These are phyloP conservation scores for Ceratobasidium sp. DNA, from an alignment of 1,284 basidiomycete genomes.

Conservation along the genomic window DNA sequence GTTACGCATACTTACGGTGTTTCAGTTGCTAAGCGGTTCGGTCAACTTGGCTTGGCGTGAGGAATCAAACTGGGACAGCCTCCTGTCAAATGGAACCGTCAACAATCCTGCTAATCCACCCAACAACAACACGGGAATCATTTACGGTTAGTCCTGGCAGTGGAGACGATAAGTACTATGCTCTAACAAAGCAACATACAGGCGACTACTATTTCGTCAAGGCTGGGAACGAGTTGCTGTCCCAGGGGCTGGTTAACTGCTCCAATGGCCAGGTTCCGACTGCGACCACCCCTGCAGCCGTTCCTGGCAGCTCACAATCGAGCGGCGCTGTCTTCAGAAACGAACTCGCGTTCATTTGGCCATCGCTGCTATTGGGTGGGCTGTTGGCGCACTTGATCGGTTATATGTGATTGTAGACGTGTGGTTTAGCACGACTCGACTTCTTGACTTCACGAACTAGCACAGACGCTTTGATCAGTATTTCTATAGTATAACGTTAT, in stretches of 20 bases:
- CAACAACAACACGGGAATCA: constrained; percentile 70
- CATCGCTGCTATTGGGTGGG: constrained; percentile 12
- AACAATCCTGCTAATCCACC: constrained; percentile 61
- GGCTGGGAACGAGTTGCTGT: constrained; percentile 42
- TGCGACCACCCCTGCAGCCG: neutral
- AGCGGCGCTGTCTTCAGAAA: constrained; percentile 5
- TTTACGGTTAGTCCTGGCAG: constrained; percentile 60
- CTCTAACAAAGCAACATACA: constrained; percentile 43
- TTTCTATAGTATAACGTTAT: constrained; percentile 16
- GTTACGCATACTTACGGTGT: neutral
- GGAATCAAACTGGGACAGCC: constrained; percentile 62
- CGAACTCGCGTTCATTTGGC: neutral
- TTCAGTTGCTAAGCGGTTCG: constrained; percentile 63
- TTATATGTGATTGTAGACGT: neutral
- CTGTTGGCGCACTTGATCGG: constrained; percentile 23
- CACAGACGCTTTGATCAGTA: neutral
- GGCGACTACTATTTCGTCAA: constrained; percentile 60
- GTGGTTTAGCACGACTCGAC: neutral
- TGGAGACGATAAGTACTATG: neutral
- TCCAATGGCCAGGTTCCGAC: constrained; percentile 18
- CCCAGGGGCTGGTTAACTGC: constrained; percentile 29
- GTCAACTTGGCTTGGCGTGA: constrained; percentile 63
- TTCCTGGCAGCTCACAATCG: neutral
- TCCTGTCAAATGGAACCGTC: constrained; percentile 74
- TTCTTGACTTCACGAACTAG: neutral